Conservation (phyloP, 257 asterid genomes). For the Nicotiana sylvestris region DNA sequence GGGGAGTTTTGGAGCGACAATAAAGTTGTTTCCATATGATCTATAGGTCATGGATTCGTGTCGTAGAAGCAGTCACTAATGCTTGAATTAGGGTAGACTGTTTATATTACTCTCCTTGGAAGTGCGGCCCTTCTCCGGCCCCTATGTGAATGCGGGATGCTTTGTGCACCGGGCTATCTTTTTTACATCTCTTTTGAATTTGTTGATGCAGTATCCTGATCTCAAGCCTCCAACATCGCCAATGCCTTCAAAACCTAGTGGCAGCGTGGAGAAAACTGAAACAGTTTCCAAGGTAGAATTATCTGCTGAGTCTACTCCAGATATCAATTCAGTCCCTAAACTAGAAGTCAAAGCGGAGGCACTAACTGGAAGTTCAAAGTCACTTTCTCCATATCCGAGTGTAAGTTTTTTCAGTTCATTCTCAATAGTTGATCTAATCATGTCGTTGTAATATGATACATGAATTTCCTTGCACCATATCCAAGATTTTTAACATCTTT, state of each 20-base stretch:
- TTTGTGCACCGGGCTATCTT: too few relatives aligned
- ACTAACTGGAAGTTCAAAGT: slow-evolving; percentile 35
- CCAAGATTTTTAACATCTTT: background rate
- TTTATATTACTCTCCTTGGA: too few relatives aligned
- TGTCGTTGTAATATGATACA: background rate
- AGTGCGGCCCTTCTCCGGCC: too few relatives aligned
- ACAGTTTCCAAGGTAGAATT: slow-evolving; percentile 37
- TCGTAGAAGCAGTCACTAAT: too few relatives aligned
- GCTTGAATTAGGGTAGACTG: too few relatives aligned
- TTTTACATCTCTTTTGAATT: background rate
- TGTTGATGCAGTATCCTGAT: slow-evolving; percentile 77
- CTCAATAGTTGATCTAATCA: background rate
- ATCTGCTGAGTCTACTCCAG: slow-evolving; percentile 40
- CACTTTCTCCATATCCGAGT: slow-evolving; percentile 91
- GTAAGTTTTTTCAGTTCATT: slow-evolving; percentile 37
- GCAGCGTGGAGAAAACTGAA: slow-evolving; percentile 30
- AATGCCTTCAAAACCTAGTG: slow-evolving; percentile 65
- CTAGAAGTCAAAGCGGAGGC: slow-evolving; percentile 49
- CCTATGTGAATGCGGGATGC: too few relatives aligned
- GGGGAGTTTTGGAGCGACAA: too few relatives aligned
- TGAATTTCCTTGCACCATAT: background rate
- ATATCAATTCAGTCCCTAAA: slow-evolving; percentile 52
- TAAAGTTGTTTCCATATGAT: too few relatives aligned
- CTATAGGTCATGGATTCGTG: too few relatives aligned
- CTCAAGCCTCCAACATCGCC: slow-evolving; percentile 92